Conservation (phyloP, 345 rosid species). For the Diplotaxis tenuifolia region DNA sequence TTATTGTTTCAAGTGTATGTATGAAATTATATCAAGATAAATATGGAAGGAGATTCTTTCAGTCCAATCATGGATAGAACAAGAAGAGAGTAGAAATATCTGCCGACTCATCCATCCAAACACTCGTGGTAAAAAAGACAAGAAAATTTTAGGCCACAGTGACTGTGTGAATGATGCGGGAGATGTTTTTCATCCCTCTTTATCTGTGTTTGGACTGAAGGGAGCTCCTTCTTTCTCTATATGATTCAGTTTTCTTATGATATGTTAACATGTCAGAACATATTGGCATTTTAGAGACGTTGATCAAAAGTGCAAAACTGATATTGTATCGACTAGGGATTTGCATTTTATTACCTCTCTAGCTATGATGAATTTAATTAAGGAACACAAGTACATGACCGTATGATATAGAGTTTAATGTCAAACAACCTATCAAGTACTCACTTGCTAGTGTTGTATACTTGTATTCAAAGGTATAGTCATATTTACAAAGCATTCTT, state of each 20-base stretch:
- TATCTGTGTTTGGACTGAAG: slow-evolving; percentile 98
- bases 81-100: slow-evolving; percentile 61
- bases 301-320: not conserved
- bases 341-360: not conserved
- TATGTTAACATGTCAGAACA: not conserved
- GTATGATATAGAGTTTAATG: not conserved
- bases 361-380: not conserved
- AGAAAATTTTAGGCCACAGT: slow-evolving; percentile 32
- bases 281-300: not conserved
- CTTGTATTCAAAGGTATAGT: not conserved
- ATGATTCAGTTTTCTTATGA: slow-evolving; percentile 6
- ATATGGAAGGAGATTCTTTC: slow-evolving; percentile 73
- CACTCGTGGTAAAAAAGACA: slow-evolving; percentile 43
- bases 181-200: slow-evolving; percentile 61
- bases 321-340: not conserved
- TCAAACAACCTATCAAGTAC: not conserved
- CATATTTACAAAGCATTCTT: not conserved
- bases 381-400: not conserved
- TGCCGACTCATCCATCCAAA: slow-evolving; percentile 98
- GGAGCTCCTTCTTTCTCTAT: slow-evolving; percentile 79
- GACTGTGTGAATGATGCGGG: slow-evolving; percentile 99
- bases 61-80: slow-evolving; percentile 70
- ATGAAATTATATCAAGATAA: not conserved
- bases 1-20: not conserved
- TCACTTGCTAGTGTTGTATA: not conserved